Conservation (phyloP, 495 filamentous ascomycete genomes). For the Aspergillus ostianus region DNA sequence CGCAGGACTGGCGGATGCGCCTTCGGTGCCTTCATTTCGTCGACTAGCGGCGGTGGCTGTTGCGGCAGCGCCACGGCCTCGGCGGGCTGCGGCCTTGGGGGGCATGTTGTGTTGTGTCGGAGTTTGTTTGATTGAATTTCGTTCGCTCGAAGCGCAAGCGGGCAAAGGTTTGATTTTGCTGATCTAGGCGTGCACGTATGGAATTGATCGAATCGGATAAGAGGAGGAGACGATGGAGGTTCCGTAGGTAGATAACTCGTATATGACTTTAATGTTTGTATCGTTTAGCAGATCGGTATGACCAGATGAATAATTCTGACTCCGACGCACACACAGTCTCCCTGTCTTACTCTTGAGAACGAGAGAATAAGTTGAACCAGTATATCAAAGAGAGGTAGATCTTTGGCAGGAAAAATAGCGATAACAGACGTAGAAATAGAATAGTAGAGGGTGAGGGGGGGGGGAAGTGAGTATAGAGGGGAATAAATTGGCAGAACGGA, state of each 20-base stretch:
- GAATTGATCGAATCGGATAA: background rate
- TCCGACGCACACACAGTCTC: background rate
- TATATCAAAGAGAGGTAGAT: background rate
- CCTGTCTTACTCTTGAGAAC: background rate
- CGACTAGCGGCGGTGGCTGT: constrained; percentile 12
- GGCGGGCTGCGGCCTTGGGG: constrained; percentile 40
- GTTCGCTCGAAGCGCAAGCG: background rate
- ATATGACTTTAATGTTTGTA: background rate
- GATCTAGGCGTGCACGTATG: background rate
- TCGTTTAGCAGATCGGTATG: background rate
- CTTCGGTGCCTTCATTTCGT: constrained; percentile 3
- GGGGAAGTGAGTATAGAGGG: background rate
- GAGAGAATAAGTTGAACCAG: background rate
- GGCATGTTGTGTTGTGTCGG: constrained; percentile 34
- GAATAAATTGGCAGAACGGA: background rate
- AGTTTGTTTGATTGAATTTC: background rate
- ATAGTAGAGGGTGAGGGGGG: background rate
- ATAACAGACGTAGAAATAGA: background rate
- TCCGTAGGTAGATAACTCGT: too few relatives aligned
- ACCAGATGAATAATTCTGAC: background rate
- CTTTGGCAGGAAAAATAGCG: background rate
- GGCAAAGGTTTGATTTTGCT: background rate
- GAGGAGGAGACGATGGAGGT: background rate
- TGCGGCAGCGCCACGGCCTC: constrained; percentile 24
- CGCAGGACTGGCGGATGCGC: constrained; percentile 11